Evolutionary conservation across 2,329 filamentous ascomycete genomes (phyloP).

Genomic region (Madurella fahalii): DNA sequence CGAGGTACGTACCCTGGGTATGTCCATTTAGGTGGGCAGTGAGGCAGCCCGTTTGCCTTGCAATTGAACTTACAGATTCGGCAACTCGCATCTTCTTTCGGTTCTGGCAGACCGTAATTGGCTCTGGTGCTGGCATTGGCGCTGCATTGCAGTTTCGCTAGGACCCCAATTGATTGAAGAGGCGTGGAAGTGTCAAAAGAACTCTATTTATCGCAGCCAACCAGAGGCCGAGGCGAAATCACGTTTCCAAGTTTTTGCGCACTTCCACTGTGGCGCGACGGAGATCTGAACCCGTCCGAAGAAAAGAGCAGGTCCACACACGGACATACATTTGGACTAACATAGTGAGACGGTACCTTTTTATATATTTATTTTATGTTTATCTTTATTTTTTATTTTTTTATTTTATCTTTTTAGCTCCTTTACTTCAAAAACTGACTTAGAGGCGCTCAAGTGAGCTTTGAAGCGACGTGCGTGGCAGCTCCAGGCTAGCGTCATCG

Average conservation of each 20-base stretch:
- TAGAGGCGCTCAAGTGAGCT: background rate
- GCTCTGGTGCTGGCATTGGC: background rate
- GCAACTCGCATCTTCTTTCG: too few species aligned
- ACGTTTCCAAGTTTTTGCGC: conserved; percentile 4
- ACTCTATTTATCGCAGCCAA: background rate
- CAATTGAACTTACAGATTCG: too few species aligned
- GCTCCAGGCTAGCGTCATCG: conserved; percentile 8
- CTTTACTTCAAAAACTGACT: background rate
- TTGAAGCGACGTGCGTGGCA: background rate
- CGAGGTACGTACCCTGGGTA: too few species aligned
- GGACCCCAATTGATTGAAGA: background rate
- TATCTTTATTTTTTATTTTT: too few species aligned
- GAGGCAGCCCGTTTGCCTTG: too few species aligned
- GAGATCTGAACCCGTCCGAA: too few species aligned
- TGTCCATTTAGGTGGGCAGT: too few species aligned
- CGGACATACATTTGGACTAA: background rate
- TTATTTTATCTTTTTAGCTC: too few species aligned
- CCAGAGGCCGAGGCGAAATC: conserved; percentile 1
- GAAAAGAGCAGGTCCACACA: too few species aligned
- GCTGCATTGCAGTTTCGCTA: background rate
- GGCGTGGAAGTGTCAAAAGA: too few species aligned
- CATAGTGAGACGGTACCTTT: too few species aligned
- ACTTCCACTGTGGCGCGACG: background rate
- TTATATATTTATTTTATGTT: too few species aligned
- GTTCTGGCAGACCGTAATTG: background rate